Percentiles rank a stretch among this genome's conserved stretches.
Evolutionary conservation across 2,329 filamentous ascomycete genomes (phyloP).

Genomic region (Talaromyces verruculosus): DNA sequence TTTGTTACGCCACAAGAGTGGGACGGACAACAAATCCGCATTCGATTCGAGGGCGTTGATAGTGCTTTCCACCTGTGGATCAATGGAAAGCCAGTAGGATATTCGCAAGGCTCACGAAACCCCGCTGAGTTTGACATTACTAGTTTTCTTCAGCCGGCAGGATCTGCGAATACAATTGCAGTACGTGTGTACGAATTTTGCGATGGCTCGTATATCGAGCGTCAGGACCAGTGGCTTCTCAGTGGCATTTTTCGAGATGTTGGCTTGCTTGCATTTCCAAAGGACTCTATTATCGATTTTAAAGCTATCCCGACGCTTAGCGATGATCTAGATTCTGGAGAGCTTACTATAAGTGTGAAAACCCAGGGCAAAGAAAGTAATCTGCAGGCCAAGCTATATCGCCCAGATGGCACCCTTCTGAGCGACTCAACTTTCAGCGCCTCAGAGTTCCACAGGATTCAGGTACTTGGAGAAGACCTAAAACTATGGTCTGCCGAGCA

Average conservation of each 20-base stretch:
- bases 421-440: not conserved
- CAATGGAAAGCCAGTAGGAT: slow-evolving; percentile 64
- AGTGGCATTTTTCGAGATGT: slow-evolving; percentile 66
- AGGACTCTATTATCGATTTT: slow-evolving; percentile 45
- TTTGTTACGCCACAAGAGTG: slow-evolving; percentile 52
- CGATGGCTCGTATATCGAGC: slow-evolving; percentile 66
- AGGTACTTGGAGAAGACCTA: slow-evolving; percentile 52
- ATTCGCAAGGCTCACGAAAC: slow-evolving; percentile 68
- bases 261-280: slow-evolving; percentile 59
- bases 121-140: slow-evolving; percentile 69
- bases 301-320: slow-evolving; percentile 46
- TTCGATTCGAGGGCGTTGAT: slow-evolving; percentile 59
- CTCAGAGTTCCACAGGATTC: slow-evolving; percentile 26
- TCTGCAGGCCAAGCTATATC: slow-evolving; percentile 34
- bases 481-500: slow-evolving; percentile 69
- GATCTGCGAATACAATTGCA: slow-evolving; percentile 55
- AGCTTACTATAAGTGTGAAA: slow-evolving; percentile 48
- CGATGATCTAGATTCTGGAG: slow-evolving; percentile 3
- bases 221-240: slow-evolving; percentile 66
- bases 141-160: slow-evolving; percentile 53
- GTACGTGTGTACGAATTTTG: slow-evolving; percentile 69
- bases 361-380: slow-evolving; percentile 55
- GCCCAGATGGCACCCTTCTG: slow-evolving; percentile 22
- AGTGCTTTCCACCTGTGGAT: slow-evolving; percentile 69
- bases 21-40: slow-evolving; percentile 50